A percentile compares a stretch with the other conserved stretches of the same genome.
phyloP scores from a whole-genome alignment of 768 basidiomycete species.

The Leccinum incarnatum region DNA sequence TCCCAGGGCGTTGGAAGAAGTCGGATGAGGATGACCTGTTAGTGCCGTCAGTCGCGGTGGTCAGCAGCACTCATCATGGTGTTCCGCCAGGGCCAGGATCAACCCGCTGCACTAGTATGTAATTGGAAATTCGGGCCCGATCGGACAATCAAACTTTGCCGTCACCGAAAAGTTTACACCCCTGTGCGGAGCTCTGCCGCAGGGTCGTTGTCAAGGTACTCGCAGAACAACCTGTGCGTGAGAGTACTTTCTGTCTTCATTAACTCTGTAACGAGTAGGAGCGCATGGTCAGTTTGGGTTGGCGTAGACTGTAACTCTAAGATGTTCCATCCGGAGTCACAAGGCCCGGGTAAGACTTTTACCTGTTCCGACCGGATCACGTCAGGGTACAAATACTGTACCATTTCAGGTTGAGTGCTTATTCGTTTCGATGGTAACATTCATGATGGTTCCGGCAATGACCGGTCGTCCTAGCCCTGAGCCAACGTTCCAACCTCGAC shows the following conservation, averaged over 20 bases:
- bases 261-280: not conserved
- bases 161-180: not conserved
- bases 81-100: too few relatives aligned
- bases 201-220: not conserved
- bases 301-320: not conserved
- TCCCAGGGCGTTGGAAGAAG: not conserved
- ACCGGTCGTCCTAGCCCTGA: conserved; percentile 75
- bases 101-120: too few relatives aligned
- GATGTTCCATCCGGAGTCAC: not conserved
- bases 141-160: not conserved
- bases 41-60: too few relatives aligned
- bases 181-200: not conserved
- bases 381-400: conserved; percentile 74
- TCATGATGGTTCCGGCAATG: conserved; percentile 82
- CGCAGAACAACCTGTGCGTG: not conserved
- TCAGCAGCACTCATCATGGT: too few relatives aligned
- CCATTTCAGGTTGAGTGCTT: conserved; percentile 70
- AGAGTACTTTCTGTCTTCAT: not conserved
- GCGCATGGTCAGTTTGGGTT: not conserved
- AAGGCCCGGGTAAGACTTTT: not conserved
- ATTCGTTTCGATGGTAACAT: conserved; percentile 95
- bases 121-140: not conserved
- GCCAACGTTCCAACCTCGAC: conserved; percentile 60
- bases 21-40: not conserved
- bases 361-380: conserved; percentile 50